phyloP scores from a whole-genome alignment of 176 grass and related monocot genomes.

The Lolium multiflorum region DNA sequence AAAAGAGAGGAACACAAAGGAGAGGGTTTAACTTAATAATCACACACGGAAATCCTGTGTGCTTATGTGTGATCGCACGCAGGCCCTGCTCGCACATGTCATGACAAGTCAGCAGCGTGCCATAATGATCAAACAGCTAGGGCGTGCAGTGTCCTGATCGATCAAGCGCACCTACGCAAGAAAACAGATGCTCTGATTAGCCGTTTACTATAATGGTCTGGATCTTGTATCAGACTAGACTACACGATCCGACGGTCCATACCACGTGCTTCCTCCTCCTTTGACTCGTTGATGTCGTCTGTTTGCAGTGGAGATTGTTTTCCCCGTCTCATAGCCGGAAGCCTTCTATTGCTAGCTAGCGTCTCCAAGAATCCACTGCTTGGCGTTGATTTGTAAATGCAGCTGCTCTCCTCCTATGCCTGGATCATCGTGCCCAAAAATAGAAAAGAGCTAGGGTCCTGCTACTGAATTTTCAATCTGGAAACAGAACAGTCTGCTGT shows the following conservation, averaged over 20 bases:
- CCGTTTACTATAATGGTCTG: conserved; percentile 1
- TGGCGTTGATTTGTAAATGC: no score
- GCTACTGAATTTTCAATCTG: no score
- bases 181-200: background rate
- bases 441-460: no score
- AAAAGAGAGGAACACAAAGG: no score
- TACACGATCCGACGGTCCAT: conserved; percentile 29
- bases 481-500: no score
- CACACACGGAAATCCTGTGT: no score
- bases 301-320: conserved; percentile 21
- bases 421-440: no score
- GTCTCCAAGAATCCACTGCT: conserved; percentile 40
- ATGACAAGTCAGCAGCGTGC: conserved; percentile 32
- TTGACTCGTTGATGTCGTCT: conserved; percentile 20
- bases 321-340: conserved; percentile 25
- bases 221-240: background rate
- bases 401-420: no score
- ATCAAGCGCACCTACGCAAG: background rate
- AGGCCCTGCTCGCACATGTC: background rate
- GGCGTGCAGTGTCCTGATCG: background rate
- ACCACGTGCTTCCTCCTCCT: background rate
- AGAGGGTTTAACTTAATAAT: no score
- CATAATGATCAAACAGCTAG: background rate
- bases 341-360: conserved; percentile 1
- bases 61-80: no score